phyloP scores from a whole-genome alignment of 495 filamentous ascomycete species.

The Aspergillus affinis region DNA sequence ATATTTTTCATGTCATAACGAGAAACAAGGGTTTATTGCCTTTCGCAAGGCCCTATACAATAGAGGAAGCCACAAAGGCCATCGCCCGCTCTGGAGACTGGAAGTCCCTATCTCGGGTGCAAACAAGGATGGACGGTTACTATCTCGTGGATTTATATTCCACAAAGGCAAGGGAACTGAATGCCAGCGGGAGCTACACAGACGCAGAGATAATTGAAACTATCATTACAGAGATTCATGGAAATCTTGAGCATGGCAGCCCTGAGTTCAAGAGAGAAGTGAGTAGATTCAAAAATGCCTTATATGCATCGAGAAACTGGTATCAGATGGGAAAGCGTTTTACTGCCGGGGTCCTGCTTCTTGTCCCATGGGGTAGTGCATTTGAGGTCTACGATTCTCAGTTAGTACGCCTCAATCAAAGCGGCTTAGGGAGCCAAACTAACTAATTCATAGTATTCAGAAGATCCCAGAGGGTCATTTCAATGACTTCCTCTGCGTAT shows the following conservation, averaged over 20 bases:
- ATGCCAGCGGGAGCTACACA: too few relatives aligned
- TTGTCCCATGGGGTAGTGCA: background rate
- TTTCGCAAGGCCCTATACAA: background rate
- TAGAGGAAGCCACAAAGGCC: background rate
- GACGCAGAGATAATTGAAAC: too few relatives aligned
- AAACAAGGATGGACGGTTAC: background rate
- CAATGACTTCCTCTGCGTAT: background rate
- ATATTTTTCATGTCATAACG: background rate
- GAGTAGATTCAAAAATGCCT: background rate
- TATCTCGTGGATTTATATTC: background rate
- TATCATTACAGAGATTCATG: too few relatives aligned
- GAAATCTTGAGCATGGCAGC: background rate
- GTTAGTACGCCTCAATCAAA: slow-evolving; percentile 1
- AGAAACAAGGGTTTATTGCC: background rate
- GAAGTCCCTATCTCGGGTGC: background rate
- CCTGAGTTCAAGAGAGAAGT: background rate
- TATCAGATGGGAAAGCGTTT: background rate
- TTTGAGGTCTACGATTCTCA: slow-evolving; percentile 3
- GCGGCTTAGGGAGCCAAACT: background rate
- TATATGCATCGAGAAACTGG: background rate
- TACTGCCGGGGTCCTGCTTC: background rate
- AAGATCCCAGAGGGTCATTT: background rate
- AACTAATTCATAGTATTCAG: background rate
- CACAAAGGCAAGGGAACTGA: too few relatives aligned
- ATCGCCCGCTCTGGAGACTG: background rate